Evolutionary conservation across 371 early-diverging fungal species (phyloP), one percentile per base, ranked within the genome.

Genomic region (Mucor piriformis): DNA sequence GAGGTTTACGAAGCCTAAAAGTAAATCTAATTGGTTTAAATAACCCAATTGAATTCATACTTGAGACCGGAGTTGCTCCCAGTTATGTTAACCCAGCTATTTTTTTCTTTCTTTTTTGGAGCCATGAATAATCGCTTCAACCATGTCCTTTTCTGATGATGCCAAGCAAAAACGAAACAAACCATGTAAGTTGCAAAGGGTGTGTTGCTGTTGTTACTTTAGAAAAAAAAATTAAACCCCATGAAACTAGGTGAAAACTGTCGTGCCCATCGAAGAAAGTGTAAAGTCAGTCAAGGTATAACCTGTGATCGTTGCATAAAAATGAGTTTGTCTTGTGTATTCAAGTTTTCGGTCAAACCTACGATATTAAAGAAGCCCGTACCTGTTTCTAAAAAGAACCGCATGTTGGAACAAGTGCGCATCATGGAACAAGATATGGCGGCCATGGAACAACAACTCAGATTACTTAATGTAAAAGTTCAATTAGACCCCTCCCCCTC

Each of bases 211-310:
- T n/a, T n/a, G n/a, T n/a, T n/a, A n/a, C n/a, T n/a, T n/a, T n/a
- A n/a, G n/a, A n/a, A n/a, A n/a, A n/a, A n/a, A n/a, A n/a, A n/a
- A n/a, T n/a, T n/a, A n/a, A n/a, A n/a, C n/a, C n/a, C n/a, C n/a
- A n/a, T n/a, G n/a, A n/a, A 18, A 25, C 34, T 43, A 79, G 79
- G 79, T 51, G 79, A 79, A 57, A 72, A 76, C 51, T 79, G 79
- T 47, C 64, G 79, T 50, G 74, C 76, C 20, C 79, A 79, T 61
- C 70, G 79, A 25, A 65, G 79, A 23, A 73, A 74, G 60, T 79
- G 79, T 53, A 68, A 70, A 34, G 61, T 74, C 10, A 25, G 54
- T 12, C 57, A 73, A 52, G 72, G 69, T 1, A 60, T 50, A 18
- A 64, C 64, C 40, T 79, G 79, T 50, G 71, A 74, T 44, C 67